phyloP scores from a whole-genome alignment of 345 rosid species.

The Geranium rotundifolium region DNA sequence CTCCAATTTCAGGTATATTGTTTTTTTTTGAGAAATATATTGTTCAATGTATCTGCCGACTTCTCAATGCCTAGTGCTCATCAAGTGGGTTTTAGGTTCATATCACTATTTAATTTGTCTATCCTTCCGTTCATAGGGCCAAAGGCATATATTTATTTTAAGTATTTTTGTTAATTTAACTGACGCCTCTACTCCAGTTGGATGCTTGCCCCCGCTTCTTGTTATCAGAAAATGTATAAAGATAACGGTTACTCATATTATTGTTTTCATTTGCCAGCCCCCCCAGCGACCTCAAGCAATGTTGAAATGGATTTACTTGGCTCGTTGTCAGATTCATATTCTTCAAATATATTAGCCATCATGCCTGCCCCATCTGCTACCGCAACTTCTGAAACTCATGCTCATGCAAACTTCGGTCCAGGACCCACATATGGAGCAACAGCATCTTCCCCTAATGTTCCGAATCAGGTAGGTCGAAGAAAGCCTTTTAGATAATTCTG shows the following conservation, averaged over 20 bases:
- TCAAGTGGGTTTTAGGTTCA: no score
- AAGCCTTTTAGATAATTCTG: neutral
- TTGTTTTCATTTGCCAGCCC: conserved; percentile 18
- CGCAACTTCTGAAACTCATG: conserved; percentile 32
- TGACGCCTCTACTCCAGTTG: neutral
- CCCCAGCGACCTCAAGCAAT: conserved; percentile 22
- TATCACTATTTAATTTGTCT: no score
- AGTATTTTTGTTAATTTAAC: neutral
- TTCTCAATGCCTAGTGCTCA: no score
- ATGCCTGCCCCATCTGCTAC: conserved; percentile 41
- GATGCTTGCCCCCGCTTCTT: neutral
- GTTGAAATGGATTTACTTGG: conserved; percentile 79
- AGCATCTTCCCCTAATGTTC: conserved; percentile 35
- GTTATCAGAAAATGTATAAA: neutral
- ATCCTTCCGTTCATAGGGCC: neutral
- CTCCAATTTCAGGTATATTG: conserved; percentile 31
- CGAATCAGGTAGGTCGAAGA: conserved; percentile 38
- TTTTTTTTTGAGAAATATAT: no score
- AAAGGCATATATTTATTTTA: neutral
- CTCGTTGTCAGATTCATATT: conserved; percentile 53
- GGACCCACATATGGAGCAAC: conserved; percentile 38
- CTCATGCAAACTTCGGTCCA: conserved; percentile 29
- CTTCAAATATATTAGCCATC: conserved; percentile 49
- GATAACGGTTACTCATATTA: conserved; percentile 4
- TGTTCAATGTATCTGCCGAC: neutral